Conservation (phyloP, 306 rosid genomes). For the Ormosia semicastrata region DNA sequence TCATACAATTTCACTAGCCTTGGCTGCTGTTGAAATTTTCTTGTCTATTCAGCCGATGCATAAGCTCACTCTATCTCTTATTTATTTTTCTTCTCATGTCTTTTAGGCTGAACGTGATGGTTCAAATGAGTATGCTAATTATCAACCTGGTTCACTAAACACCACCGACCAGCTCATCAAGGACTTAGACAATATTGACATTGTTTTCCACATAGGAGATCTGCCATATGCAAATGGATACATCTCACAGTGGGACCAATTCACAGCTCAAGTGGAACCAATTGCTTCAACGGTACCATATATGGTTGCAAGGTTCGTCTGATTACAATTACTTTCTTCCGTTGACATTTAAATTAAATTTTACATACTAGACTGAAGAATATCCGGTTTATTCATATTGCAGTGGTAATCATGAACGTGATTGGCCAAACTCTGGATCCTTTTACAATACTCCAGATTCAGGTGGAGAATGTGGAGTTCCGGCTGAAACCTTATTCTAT, state of each 20-base stretch:
- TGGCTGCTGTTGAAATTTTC: no score
- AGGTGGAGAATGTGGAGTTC: conserved; percentile 94
- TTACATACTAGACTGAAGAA: not conserved
- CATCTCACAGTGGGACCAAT: conserved; percentile 92
- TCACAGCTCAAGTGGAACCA: conserved; percentile 84
- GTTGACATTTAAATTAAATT: not conserved
- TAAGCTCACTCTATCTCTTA: no score
- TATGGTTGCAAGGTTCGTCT: conserved; percentile 82
- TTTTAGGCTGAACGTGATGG: conserved; percentile 87
- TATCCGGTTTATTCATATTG: conserved; percentile 5
- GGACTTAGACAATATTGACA: conserved; percentile 62
- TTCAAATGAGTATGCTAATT: conserved; percentile 73
- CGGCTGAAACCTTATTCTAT: conserved; percentile 73
- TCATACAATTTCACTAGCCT: no score
- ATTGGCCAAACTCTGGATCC: conserved; percentile 77
- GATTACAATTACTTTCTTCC: not conserved
- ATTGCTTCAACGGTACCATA: conserved; percentile 77
- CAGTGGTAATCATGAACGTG: conserved; percentile 93
- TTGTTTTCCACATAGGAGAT: conserved; percentile 87
- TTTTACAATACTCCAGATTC: conserved; percentile 69
- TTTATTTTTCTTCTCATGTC: not conserved
- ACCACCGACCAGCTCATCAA: conserved; percentile 71
- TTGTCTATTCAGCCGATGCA: no score
- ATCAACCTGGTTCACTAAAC: conserved; percentile 79
- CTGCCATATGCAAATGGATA: conserved; percentile 80